These are phyloP conservation scores for Botrytis galanthina DNA, from an alignment of 2,329 filamentous ascomycete species.

Conservation along the genomic window DNA sequence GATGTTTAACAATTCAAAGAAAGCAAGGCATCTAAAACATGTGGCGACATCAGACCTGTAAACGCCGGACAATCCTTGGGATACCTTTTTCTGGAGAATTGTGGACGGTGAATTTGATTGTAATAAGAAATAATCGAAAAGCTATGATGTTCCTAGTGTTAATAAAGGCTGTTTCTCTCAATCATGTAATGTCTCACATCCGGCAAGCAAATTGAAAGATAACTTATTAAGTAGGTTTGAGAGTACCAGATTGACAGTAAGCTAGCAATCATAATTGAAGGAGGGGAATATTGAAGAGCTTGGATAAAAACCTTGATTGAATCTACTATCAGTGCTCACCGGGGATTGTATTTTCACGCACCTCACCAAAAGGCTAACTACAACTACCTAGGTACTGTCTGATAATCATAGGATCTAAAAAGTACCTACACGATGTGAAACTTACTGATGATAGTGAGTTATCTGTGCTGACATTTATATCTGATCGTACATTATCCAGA, in stretches of 20 bases:
- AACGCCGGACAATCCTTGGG: conserved; percentile 4
- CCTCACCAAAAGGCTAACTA: neutral
- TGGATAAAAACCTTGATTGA: neutral
- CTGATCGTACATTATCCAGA: neutral
- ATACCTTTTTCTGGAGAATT: neutral
- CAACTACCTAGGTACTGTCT: neutral
- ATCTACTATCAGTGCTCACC: neutral
- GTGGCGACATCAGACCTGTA: conserved; percentile 8
- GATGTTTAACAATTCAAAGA: conserved; percentile 4
- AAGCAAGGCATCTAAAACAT: conserved; percentile 9
- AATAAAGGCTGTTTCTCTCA: neutral
- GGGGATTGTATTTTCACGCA: neutral
- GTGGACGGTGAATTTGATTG: neutral
- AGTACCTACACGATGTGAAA: neutral
- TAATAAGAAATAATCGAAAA: neutral
- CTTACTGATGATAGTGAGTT: neutral
- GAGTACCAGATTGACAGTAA: neutral
- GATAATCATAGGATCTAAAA: neutral
- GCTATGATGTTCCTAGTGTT: neutral
- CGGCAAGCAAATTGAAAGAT: neutral
- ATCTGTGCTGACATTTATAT: neutral
- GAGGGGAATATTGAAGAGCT: neutral
- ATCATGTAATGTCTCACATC: neutral
- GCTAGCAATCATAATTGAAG: neutral
- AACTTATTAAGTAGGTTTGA: neutral